Evolutionary conservation across 495 filamentous ascomycete species (phyloP).

Genomic region (Daldinia grandis): DNA sequence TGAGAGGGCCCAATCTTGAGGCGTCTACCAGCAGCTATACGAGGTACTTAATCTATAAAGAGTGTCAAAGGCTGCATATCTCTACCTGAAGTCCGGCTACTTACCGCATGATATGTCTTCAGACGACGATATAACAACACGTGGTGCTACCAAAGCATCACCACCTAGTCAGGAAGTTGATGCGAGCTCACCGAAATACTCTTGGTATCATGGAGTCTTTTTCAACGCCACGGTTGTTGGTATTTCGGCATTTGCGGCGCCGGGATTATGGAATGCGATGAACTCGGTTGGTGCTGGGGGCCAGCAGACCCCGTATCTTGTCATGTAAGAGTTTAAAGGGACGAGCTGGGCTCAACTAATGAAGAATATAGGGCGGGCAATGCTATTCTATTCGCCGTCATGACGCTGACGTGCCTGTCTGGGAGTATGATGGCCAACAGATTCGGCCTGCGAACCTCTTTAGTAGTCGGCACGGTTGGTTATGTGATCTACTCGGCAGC

Average conservation of each 20-base stretch:
- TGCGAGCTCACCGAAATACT: background rate
- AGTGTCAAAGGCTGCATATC: background rate
- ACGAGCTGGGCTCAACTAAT: background rate
- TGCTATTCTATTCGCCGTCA: slow-evolving; percentile 15
- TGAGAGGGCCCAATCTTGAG: background rate
- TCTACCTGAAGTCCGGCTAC: background rate
- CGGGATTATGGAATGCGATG: slow-evolving; percentile 27
- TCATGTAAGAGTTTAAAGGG: slow-evolving; percentile 5
- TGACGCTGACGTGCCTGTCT: slow-evolving; percentile 14
- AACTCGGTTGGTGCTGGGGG: slow-evolving; percentile 18
- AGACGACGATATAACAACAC: background rate
- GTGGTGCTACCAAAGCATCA: background rate
- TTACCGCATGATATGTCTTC: background rate
- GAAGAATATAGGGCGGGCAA: slow-evolving; percentile 7
- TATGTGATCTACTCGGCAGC: slow-evolving; percentile 12
- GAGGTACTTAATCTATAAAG: background rate
- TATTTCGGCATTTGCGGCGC: slow-evolving; percentile 14
- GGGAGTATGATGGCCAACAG: slow-evolving; percentile 17
- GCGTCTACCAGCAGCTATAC: background rate
- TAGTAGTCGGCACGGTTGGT: slow-evolving; percentile 11
- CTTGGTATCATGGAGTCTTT: slow-evolving; percentile 18
- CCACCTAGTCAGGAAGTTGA: background rate
- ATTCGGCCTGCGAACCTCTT: slow-evolving; percentile 10
- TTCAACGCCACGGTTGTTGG: slow-evolving; percentile 22
- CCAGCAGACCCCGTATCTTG: slow-evolving; percentile 9